Evolutionary conservation across 768 basidiomycete genomes (phyloP), one percentile per base, ranked within the genome.

Genomic region (Lentinula guzmanii): DNA sequence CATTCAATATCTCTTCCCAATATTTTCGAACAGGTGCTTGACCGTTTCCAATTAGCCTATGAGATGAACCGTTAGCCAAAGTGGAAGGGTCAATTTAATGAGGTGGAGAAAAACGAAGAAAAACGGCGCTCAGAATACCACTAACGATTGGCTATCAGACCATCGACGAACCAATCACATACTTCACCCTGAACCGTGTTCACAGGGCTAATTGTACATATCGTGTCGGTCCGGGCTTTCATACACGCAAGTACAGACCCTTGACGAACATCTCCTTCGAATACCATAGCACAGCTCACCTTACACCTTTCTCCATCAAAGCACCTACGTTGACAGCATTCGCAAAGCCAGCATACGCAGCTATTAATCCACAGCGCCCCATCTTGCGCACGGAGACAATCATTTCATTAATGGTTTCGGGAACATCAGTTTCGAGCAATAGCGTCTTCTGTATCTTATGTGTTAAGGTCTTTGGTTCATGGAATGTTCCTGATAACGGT

Each of bases 11-110:
- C 65, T 89, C 84, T 60, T 87, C 74, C 88, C 88, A 90, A 73
- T 87, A 90, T 52, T 79, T 77, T 67, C 88, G 88, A 1, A 89
- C 86, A 3, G 89, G 89, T 0, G 87, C 87, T 74, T 91, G 88
- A 1, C 87, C 87, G 64, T 87, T 87, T 6, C 87, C 88, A 65
- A 89, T 87, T 55, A 90, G 76, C 16, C 76, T 75, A 31, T 8
- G 16, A 34, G 28, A 37, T n/a, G 5, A 33, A 3, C 11, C 8
- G 8, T 15, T 39, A 52, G 35, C 35, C 34, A 58, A 7, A 28
- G 28, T 4, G 28, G 28, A 28, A 28, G 18, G 13, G 33, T 11
- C 37, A 51, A 46, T 51, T 28, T 39, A 18, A 48, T 7, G 31
- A 21, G 8, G 21, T 7, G 21, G n/a, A 42, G 13, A 24, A 24